Evolutionary conservation across 805 yeast genomes (phyloP).

Genomic region (Wickerhamiella qilinensis): DNA sequence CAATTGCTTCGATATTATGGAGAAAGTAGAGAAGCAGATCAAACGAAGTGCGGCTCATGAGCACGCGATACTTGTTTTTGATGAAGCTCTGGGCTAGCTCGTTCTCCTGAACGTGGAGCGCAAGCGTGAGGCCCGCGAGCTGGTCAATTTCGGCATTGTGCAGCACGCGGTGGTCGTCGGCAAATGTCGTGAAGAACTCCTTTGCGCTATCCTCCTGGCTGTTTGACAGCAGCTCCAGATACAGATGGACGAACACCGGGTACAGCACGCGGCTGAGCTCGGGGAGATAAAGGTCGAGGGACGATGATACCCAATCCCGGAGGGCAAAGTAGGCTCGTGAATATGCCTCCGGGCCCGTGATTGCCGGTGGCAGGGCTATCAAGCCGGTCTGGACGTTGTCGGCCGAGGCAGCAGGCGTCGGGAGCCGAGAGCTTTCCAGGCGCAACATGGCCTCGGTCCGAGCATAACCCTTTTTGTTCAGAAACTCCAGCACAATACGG

Average conservation of each 20-base stretch:
- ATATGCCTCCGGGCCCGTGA: constrained; percentile 47
- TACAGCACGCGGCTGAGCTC: constrained; percentile 71
- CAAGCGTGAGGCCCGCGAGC: constrained; percentile 56
- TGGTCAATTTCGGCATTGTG: constrained; percentile 67
- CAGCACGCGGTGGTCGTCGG: constrained; percentile 51
- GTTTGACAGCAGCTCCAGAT: constrained; percentile 58
- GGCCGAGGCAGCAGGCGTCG: constrained; percentile 14
- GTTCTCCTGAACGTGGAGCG: constrained; percentile 71
- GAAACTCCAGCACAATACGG: constrained; percentile 79
- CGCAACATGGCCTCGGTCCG: constrained; percentile 89
- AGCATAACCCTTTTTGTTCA: constrained; percentile 86
- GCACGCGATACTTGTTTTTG: constrained; percentile 54
- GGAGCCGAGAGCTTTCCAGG: constrained; percentile 38
- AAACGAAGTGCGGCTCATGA: constrained; percentile 68
- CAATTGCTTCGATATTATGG: constrained; percentile 82
- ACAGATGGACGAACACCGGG: constrained; percentile 87
- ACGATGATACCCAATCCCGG: constrained; percentile 78
- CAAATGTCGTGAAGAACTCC: constrained; percentile 56
- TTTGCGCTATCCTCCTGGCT: constrained; percentile 43
- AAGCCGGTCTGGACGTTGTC: constrained; percentile 19
- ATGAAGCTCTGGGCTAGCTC: constrained; percentile 63
- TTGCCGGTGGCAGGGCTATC: constrained; percentile 12
- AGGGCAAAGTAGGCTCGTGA: constrained; percentile 67
- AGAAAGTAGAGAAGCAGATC: constrained; percentile 71
- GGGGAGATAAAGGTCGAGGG: constrained; percentile 77